These are phyloP conservation scores for Kentomonas sorsogonicus DNA, from an alignment of 208 protist species.

Conservation along the genomic window DNA sequence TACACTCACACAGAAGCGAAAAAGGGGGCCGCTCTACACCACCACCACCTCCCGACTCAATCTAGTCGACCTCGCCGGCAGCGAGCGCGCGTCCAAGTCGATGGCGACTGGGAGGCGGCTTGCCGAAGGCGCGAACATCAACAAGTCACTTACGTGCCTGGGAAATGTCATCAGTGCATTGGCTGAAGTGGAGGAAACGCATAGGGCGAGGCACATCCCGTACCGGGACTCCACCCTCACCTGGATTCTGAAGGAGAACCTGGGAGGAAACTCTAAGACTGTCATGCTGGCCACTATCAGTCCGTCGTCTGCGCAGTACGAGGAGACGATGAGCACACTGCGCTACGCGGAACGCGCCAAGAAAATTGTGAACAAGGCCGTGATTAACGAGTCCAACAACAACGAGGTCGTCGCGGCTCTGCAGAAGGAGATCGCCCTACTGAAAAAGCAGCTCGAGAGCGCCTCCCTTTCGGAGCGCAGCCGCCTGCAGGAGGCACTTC, in stretches of 20 bases:
- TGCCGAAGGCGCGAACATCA: constrained; percentile 82
- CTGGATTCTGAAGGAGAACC: constrained; percentile 75
- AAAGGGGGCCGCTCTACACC: constrained; percentile 31
- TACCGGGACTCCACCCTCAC: constrained; percentile 89
- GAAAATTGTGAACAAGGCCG: constrained; percentile 82
- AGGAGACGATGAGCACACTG: constrained; percentile 77
- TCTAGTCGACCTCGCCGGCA: constrained; percentile 80
- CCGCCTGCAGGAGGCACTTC: constrained; percentile 49
- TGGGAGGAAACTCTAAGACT: constrained; percentile 93
- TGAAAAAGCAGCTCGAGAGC: constrained; percentile 43
- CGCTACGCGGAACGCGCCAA: constrained; percentile 69
- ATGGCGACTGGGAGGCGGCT: constrained; percentile 67
- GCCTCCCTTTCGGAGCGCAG: constrained; percentile 44
- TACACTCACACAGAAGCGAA: constrained; percentile 58
- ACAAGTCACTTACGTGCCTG: constrained; percentile 51
- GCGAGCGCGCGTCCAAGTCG: constrained; percentile 80
- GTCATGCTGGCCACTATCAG: constrained; percentile 70
- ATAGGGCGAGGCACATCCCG: constrained; percentile 56
- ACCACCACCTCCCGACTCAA: constrained; percentile 63
- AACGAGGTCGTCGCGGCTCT: constrained; percentile 71
- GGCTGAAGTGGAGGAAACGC: constrained; percentile 32
- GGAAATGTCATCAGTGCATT: constrained; percentile 52
- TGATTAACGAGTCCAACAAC: constrained; percentile 84
- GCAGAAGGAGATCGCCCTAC: constrained; percentile 59
- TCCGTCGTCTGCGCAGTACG: constrained; percentile 45